A percentile compares a stretch with the other conserved stretches of the same genome.
phyloP scores from a whole-genome alignment of 805 yeast species.

The Kluyveromyces wickerhamii region DNA sequence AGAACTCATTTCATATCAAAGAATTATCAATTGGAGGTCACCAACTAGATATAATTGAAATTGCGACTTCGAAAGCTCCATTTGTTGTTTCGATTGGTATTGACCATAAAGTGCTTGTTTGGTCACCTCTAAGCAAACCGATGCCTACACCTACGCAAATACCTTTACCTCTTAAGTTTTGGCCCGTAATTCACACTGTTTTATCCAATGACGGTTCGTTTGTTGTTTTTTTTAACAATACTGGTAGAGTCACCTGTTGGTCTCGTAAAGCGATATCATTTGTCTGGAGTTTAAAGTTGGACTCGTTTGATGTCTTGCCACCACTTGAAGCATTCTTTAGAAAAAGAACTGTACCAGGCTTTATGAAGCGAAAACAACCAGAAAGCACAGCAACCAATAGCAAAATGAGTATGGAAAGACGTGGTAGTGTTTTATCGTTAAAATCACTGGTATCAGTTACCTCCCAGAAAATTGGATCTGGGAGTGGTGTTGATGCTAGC shows the following conservation, averaged over 20 bases:
- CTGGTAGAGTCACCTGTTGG: conserved; percentile 51
- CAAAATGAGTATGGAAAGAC: conserved; percentile 8
- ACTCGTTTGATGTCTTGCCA: conserved; percentile 30
- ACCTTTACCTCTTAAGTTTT: conserved; percentile 37
- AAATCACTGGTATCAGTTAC: conserved; percentile 20
- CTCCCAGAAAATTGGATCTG: conserved; percentile 15
- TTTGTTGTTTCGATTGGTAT: conserved; percentile 64
- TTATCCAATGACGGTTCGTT: conserved; percentile 52
- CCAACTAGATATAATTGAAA: conserved; percentile 51
- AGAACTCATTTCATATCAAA: conserved; percentile 17
- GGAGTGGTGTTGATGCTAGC: conserved; percentile 13
- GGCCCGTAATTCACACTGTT: conserved; percentile 56
- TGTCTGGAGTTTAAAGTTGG: conserved; percentile 44
- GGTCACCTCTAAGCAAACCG: conserved; percentile 58
- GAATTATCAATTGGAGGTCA: conserved; percentile 47
- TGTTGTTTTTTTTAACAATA: conserved; percentile 46
- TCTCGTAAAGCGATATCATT: conserved; percentile 47
- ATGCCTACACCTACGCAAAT: conserved; percentile 39
- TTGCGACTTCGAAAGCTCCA: conserved; percentile 52
- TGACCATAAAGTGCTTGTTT: conserved; percentile 62
- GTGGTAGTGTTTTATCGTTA: conserved; percentile 7
- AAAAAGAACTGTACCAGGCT: conserved; percentile 42
- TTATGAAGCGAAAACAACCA: conserved; percentile 27
- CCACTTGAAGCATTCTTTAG: conserved; percentile 58
- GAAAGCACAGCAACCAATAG: conserved; percentile 9